phyloP scores from a whole-genome alignment of 495 filamentous ascomycete genomes.

The Tirmania nivea region DNA sequence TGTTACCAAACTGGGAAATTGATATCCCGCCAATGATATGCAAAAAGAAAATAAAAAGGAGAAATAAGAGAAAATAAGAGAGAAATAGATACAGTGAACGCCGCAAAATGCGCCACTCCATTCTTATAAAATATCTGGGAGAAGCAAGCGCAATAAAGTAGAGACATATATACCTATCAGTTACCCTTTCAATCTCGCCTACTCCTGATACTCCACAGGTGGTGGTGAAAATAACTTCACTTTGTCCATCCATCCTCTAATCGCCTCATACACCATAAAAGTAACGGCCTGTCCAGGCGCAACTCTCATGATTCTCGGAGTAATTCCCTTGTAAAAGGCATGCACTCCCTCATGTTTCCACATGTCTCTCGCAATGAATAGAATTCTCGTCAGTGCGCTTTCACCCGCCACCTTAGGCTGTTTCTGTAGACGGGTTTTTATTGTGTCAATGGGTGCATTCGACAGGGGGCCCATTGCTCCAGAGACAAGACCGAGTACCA shows the following conservation, averaged over 20 bases:
- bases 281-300: constrained; percentile 95
- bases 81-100: too few species aligned
- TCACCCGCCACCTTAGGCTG: constrained; percentile 64
- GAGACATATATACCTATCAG: too few species aligned
- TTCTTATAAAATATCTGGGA: too few species aligned
- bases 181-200: too few species aligned
- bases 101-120: too few species aligned
- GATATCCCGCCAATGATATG: too few species aligned
- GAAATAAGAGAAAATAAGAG: too few species aligned
- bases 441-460: constrained; percentile 96
- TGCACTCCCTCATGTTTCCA: constrained; percentile 85
- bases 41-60: too few species aligned
- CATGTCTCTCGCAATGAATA: constrained; percentile 67
- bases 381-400: constrained; percentile 54
- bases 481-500: constrained; percentile 68
- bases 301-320: constrained; percentile 88
- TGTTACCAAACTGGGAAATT: too few species aligned
- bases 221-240: not conserved
- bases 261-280: constrained; percentile 87
- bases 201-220: not conserved
- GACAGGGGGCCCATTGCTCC: constrained; percentile 89
- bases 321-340: constrained; percentile 98
- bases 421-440: constrained; percentile 92
- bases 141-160: too few species aligned
- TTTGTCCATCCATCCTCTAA: constrained; percentile 14